Evolutionary conservation across 2,329 filamentous ascomycete genomes (phyloP).

Genomic region (Aspergillus amoenus): DNA sequence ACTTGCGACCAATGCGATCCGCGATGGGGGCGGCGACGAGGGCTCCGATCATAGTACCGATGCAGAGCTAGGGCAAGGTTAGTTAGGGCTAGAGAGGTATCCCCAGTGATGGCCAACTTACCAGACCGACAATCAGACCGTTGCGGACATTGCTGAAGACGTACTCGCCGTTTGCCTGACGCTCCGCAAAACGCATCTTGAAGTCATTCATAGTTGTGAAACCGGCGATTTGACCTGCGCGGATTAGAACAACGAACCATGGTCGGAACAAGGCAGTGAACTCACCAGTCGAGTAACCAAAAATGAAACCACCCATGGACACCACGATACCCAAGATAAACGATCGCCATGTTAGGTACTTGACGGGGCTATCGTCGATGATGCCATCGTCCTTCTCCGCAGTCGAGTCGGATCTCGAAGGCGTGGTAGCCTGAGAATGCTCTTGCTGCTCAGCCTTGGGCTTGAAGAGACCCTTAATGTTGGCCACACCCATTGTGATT

Average conservation of each 20-base stretch:
- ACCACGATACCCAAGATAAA: constrained; percentile 46
- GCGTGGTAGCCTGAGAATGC: constrained; percentile 34
- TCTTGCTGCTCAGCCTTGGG: constrained; percentile 29
- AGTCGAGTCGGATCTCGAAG: constrained; percentile 32
- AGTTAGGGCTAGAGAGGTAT: neutral
- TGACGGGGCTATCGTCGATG: constrained; percentile 44
- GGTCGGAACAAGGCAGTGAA: neutral
- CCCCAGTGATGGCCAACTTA: constrained; percentile 22
- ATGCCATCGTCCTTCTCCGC: constrained; percentile 33
- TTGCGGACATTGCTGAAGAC: constrained; percentile 46
- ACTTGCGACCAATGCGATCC: constrained; percentile 46
- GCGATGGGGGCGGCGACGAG: constrained; percentile 46
- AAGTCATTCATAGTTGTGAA: constrained; percentile 50
- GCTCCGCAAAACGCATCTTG: constrained; percentile 40
- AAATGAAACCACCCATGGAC: constrained; percentile 50
- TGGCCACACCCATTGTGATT: constrained; percentile 30
- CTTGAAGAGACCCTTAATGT: constrained; percentile 31
- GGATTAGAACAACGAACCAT: constrained; percentile 7
- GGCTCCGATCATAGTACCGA: constrained; percentile 45
- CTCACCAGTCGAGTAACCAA: constrained; percentile 46
- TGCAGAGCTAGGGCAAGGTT: constrained; percentile 35
- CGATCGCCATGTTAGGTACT: constrained; percentile 44
- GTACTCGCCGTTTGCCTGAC: constrained; percentile 32
- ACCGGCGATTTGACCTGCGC: constrained; percentile 45
- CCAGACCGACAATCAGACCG: constrained; percentile 46